Base-by-base conservation (phyloP, 768 basidiomycete genomes). In the Amanita rubescens region DNA sequence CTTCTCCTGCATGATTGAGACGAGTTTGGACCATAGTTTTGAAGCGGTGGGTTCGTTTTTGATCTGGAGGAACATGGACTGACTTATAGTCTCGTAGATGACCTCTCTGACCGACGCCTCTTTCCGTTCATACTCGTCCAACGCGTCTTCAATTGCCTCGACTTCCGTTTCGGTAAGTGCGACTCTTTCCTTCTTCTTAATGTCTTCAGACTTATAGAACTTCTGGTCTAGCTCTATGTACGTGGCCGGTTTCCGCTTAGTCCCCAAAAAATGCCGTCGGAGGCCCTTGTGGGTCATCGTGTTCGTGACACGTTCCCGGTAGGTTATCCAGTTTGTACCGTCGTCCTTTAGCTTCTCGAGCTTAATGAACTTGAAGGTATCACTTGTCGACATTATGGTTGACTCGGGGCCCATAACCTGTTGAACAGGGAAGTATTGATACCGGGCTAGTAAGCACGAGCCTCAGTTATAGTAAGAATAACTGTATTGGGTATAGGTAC, bases 251-350 rank as follows among this genome's bases (percentile, higher is more conserved):
- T 57, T 56, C 24, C 45, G 51, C 10, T 54, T 57, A 20, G 53
- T 64, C 22, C 69, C 67, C 19, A 22, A 15, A 24, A 63, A n/a
- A 43, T 69, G 64, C 15, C 57, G 52, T 10, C 48, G 38, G 2
- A 67, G 60, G 5, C 67, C 63, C 44, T 65, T 65, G 22, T 62
- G 58, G 7, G 44, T 59, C 41, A 68, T 24, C 14, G 58, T 46
- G 48, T 67, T 66, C 27, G 59, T 20, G 12, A 60, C 54, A 9
- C 55, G 47, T 4, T 63, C 61, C 27, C 63, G 60, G 61, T 67
- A 69, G 14, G n/a, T n/a, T n/a, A n/a, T n/a, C n/a, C 68, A 71
- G 41, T 71, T 71, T 22, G 62, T 60, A 3, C 64, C 58, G 53
- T 68, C 60, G 17, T 65, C 59, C 11, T 55, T 38, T 17, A 65